Percentiles rank a stretch among this genome's conserved stretches.
phyloP scores from a whole-genome alignment of 2,329 filamentous ascomycete species.

The Coniella lustricola region DNA sequence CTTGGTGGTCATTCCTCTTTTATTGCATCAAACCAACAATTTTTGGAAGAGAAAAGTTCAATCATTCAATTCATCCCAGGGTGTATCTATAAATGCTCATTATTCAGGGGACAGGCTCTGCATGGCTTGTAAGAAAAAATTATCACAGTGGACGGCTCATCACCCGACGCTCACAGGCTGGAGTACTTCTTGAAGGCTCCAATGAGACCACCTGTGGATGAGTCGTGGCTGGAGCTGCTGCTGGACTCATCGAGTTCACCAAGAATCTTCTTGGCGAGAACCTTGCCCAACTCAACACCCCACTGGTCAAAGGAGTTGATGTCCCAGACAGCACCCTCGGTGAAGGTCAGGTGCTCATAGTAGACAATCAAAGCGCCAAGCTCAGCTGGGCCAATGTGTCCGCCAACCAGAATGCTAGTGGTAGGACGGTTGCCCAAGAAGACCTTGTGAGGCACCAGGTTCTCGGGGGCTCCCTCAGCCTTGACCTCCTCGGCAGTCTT shows the following conservation, averaged over 20 bases:
- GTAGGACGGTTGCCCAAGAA: constrained; percentile 97
- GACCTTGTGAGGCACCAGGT: constrained; percentile 94
- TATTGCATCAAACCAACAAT: neutral
- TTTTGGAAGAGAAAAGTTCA: neutral
- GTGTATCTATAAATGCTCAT: neutral
- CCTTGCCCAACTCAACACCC: constrained; percentile 98
- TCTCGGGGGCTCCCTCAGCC: constrained; percentile 64
- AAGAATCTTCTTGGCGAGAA: constrained; percentile 86
- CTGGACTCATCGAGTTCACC: constrained; percentile 75
- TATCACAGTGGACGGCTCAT: no score
- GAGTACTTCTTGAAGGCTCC: constrained; percentile 80
- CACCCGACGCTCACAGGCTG: constrained; percentile 32
- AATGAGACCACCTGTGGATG: constrained; percentile 82
- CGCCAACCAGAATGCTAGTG: constrained; percentile 82
- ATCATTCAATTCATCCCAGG: neutral
- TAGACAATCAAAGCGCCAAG: constrained; percentile 94
- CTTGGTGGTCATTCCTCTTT: no score
- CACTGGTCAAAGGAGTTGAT: constrained; percentile 99
- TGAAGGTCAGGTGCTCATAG: constrained; percentile 98
- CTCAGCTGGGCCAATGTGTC: constrained; percentile 88
- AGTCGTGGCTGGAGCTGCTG: constrained; percentile 68
- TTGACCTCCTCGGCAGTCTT: constrained; percentile 77
- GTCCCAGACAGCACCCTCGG: constrained; percentile 96
- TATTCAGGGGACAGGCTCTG: neutral
- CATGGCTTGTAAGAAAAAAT: neutral